Percentiles rank a stretch among this genome's conserved stretches.
Evolutionary conservation across 148 eudicot species (phyloP).

Genomic region (Linanthus parryae): DNA sequence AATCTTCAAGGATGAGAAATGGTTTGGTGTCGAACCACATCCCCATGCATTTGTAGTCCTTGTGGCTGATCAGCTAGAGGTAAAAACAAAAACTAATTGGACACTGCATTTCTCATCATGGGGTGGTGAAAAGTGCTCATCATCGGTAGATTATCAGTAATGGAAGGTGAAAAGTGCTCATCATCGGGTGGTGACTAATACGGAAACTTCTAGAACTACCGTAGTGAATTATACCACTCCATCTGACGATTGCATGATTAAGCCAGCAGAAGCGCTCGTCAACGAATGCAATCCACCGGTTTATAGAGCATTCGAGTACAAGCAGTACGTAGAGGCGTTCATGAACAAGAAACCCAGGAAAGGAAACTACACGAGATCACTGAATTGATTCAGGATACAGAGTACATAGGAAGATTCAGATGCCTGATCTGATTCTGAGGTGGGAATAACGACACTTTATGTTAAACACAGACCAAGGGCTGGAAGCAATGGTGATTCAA

Average conservation of each 20-base stretch:
- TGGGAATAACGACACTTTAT: too few relatives aligned
- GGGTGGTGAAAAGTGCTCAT: too few relatives aligned
- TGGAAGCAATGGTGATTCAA: too few relatives aligned
- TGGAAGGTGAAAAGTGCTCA: conserved; percentile 25
- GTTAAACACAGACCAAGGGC: too few relatives aligned
- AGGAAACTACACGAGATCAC: too few relatives aligned
- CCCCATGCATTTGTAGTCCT: neutral
- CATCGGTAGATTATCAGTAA: conserved; percentile 46
- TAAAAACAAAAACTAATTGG: too few relatives aligned
- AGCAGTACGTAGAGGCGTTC: conserved; percentile 20
- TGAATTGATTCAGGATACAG: too few relatives aligned
- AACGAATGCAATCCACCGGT: conserved; percentile 16
- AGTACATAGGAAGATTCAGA: too few relatives aligned
- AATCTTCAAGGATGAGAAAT: neutral
- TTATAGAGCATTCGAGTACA: conserved; percentile 20
- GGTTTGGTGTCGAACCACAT: conserved; percentile 3
- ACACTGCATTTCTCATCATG: too few relatives aligned
- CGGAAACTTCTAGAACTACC: conserved; percentile 20
- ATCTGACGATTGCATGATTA: conserved; percentile 16
- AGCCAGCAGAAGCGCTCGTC: conserved; percentile 30
- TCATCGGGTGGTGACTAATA: conserved; percentile 43
- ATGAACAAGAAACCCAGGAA: too few relatives aligned
- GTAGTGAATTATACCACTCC: conserved; percentile 31
- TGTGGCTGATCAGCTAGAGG: neutral
- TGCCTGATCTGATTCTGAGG: too few relatives aligned